phyloP scores from a whole-genome alignment of 768 basidiomycete species.

The Pleurotus giganteus region DNA sequence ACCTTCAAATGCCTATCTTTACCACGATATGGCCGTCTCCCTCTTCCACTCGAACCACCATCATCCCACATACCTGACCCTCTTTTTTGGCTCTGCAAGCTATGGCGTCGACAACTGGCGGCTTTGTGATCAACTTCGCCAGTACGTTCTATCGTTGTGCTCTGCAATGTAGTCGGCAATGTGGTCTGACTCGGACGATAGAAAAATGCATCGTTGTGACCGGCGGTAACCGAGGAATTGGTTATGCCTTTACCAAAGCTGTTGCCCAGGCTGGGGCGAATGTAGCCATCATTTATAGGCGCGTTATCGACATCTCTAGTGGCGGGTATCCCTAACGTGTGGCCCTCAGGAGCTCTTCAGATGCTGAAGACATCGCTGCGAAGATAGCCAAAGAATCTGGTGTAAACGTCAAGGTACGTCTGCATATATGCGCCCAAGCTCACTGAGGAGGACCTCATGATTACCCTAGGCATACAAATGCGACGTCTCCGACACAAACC shows the following conservation, averaged over 20 bases:
- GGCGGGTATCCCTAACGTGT: background rate
- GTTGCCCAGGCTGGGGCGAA: conserved; percentile 53
- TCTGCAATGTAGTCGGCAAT: background rate
- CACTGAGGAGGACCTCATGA: background rate
- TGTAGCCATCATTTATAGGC: conserved; percentile 65
- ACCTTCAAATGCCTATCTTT: too few relatives aligned
- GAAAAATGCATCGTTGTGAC: conserved; percentile 55
- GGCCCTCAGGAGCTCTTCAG: conserved; percentile 37
- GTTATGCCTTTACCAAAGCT: conserved; percentile 50
- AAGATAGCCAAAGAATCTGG: conserved; percentile 45
- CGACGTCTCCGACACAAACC: conserved; percentile 50
- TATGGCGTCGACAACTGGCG: conserved; percentile 2
- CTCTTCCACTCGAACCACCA: background rate
- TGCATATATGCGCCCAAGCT: background rate
- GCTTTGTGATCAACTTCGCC: conserved; percentile 21
- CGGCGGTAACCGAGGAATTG: conserved; percentile 63
- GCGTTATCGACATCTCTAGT: background rate
- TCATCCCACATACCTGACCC: too few relatives aligned
- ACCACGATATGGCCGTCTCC: too few relatives aligned
- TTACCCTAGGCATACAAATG: conserved; percentile 54
- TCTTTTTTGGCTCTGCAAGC: background rate
- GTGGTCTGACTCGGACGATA: conserved; percentile 12
- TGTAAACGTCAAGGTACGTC: conserved; percentile 39
- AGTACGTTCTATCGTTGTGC: conserved; percentile 19
- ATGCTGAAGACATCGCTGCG: conserved; percentile 47